Evolutionary conservation across 176 grass and related monocot genomes (phyloP).

Genomic region (Ampelocalamus luodianensis): DNA sequence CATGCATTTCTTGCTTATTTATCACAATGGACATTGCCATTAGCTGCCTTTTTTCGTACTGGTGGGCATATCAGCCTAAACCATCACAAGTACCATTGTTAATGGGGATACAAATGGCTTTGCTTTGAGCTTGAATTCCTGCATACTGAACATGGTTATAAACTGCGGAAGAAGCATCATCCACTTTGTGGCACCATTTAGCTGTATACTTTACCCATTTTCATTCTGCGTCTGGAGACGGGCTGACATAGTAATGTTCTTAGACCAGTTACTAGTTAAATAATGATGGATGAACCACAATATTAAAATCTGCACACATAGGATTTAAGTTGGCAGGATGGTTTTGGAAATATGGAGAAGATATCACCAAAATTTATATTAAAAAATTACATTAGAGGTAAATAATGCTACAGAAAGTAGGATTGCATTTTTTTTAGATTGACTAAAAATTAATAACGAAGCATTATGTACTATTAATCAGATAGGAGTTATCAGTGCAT

Average conservation of each 20-base stretch:
- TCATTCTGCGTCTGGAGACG: constrained; percentile 3
- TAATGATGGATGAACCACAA: not conserved
- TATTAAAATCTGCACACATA: constrained; percentile 26
- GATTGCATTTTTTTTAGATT: not conserved
- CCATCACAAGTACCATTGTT: constrained; percentile 8
- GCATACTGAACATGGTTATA: not conserved
- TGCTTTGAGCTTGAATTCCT: constrained; percentile 26
- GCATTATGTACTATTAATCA: not conserved
- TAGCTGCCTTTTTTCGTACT: constrained; percentile 25
- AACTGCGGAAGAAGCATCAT: constrained; percentile 4
- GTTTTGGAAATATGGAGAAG: not conserved
- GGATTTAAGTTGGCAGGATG: constrained; percentile 20
- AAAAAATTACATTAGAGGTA: not conserved
- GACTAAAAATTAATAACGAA: not conserved
- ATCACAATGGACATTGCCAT: constrained; percentile 21
- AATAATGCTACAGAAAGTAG: constrained; percentile 7
- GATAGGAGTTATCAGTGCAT: not conserved
- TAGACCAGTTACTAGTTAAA: constrained; percentile 3
- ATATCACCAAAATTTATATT: not conserved
- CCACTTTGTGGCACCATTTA: not conserved
- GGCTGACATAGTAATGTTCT: not conserved
- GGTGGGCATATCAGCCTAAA: not conserved
- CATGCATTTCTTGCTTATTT: constrained; percentile 37
- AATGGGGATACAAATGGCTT: not conserved
- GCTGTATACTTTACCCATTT: not conserved